Conservation (phyloP, 345 rosid species). For the Euphorbia lathyris region DNA sequence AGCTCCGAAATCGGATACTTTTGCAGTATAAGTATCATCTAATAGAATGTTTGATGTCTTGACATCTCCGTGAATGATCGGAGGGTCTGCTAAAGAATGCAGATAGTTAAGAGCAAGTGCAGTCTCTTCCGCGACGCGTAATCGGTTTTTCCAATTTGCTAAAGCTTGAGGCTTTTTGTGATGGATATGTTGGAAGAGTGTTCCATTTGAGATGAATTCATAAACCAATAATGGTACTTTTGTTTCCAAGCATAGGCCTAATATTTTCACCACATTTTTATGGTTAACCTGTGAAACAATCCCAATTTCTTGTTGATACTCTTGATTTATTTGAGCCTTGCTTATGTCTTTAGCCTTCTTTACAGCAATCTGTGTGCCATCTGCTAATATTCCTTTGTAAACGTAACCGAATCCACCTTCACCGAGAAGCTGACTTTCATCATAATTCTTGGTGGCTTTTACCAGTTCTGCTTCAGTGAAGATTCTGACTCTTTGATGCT, state of each 20-base stretch:
- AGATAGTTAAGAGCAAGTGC: conserved; percentile 35
- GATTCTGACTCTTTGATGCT: conserved; percentile 31
- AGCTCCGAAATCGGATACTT: conserved; percentile 38
- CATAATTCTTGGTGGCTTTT: conserved; percentile 30
- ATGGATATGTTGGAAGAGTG: conserved; percentile 23
- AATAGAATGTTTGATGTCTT: conserved; percentile 33
- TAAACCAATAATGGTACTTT: conserved; percentile 33
- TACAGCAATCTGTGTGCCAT: conserved; percentile 11
- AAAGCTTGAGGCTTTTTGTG: conserved; percentile 10
- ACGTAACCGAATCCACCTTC: conserved; percentile 33
- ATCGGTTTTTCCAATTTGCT: conserved; percentile 21
- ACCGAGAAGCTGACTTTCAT: conserved; percentile 8
- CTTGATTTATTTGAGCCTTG: conserved; percentile 20
- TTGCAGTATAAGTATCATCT: conserved; percentile 25
- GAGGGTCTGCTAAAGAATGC: conserved; percentile 35
- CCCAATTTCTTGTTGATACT: conserved; percentile 25
- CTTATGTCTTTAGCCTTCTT: conserved; percentile 21
- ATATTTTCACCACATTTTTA: conserved; percentile 32
- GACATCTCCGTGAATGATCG: conserved; percentile 37
- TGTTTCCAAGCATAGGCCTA: conserved; percentile 36
- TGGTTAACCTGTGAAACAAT: conserved; percentile 31
- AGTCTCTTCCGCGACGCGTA: conserved; percentile 25
- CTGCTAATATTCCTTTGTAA: conserved; percentile 23
- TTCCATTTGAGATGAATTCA: conserved; percentile 30
- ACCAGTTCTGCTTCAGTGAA: conserved; percentile 26